These are phyloP conservation scores for Panus rudis DNA, from an alignment of 768 basidiomycete genomes.

Conservation along the genomic window DNA sequence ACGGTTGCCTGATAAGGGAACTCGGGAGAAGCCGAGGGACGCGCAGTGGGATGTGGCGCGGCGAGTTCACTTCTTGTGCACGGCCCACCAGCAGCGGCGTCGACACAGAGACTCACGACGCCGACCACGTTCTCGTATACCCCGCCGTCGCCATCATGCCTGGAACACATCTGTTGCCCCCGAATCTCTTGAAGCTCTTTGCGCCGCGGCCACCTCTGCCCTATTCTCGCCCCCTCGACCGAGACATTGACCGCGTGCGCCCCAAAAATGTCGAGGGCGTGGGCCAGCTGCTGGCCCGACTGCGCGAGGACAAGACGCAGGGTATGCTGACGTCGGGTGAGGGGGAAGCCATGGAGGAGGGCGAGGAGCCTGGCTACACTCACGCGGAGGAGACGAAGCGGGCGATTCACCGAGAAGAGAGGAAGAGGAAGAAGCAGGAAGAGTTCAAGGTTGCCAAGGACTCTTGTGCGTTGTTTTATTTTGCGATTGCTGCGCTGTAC, in stretches of 20 bases:
- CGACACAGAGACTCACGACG: too few relatives aligned
- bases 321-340: conserved; percentile 51
- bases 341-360: conserved; percentile 73
- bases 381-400: conserved; percentile 79
- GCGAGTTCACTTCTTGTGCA: neutral
- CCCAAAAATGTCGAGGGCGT: conserved; percentile 71
- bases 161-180: conserved; percentile 86
- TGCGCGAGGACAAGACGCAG: conserved; percentile 75
- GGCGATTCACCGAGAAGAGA: conserved; percentile 69
- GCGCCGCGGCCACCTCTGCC: conserved; percentile 87
- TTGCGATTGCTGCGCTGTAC: conserved; percentile 1
- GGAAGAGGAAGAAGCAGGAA: conserved; percentile 69
- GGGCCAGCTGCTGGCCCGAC: conserved; percentile 59
- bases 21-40: neutral
- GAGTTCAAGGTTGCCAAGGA: conserved; percentile 78
- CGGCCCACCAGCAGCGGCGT: neutral
- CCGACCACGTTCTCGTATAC: conserved; percentile 2
- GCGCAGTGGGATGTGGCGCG: neutral
- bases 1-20: neutral
- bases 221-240: conserved; percentile 79
- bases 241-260: conserved; percentile 69
- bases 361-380: conserved; percentile 75
- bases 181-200: conserved; percentile 95
- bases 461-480: conserved; percentile 54
- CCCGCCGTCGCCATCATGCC: conserved; percentile 28